Evolutionary conservation across 2,329 filamentous ascomycete species (phyloP).

Genomic region (Neopestalotiopsis sp.): DNA sequence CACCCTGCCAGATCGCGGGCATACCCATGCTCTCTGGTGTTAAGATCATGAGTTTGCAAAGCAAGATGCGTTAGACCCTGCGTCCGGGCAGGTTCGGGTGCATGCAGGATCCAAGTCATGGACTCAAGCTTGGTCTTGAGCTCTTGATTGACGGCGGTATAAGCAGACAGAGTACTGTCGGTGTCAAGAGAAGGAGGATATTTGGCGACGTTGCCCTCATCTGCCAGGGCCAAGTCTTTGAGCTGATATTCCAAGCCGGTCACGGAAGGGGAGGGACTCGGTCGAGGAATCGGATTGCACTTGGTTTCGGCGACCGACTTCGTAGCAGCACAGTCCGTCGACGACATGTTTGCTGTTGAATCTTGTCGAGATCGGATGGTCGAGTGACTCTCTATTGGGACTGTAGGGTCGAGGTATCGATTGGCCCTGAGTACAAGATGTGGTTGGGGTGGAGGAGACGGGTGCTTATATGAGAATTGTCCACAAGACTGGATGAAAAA

Average conservation of each 20-base stretch:
- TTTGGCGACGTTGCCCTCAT: neutral
- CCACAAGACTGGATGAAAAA: no score
- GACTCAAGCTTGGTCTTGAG: slow-evolving; percentile 13
- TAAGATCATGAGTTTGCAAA: slow-evolving; percentile 24
- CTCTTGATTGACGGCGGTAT: neutral
- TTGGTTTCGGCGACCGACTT: neutral
- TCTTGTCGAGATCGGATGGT: neutral
- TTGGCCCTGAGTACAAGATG: neutral
- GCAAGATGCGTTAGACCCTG: slow-evolving; percentile 25
- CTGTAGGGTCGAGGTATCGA: neutral
- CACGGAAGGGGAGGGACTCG: neutral
- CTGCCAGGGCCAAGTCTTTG: neutral
- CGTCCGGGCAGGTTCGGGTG: slow-evolving; percentile 14
- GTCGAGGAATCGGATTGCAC: neutral
- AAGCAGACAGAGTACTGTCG: slow-evolving; percentile 11
- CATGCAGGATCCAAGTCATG: slow-evolving; percentile 21
- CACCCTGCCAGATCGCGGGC: slow-evolving; percentile 23
- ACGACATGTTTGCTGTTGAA: neutral
- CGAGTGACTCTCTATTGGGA: neutral
- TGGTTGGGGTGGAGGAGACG: no score
- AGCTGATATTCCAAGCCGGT: neutral
- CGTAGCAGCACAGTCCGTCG: neutral
- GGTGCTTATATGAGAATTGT: no score
- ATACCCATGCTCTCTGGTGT: slow-evolving; percentile 16
- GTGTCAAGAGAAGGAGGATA: slow-evolving; percentile 15